These are phyloP conservation scores for Suhomyces guaymorum DNA, from an alignment of 1,139 yeast species.

Conservation along the genomic window DNA sequence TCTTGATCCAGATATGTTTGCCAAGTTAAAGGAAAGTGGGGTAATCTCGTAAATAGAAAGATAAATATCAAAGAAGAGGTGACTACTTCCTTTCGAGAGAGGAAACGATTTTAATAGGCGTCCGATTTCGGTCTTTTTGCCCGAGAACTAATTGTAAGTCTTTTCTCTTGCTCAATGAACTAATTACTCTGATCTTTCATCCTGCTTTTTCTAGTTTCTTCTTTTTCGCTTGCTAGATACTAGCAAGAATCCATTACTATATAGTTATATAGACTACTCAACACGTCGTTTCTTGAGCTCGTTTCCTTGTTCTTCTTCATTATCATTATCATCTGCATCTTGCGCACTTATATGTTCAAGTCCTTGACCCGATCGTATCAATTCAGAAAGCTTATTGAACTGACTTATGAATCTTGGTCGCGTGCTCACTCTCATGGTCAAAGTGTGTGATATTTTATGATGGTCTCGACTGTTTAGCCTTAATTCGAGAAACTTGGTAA, in stretches of 20 bases:
- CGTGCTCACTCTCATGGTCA: slow-evolving; percentile 29
- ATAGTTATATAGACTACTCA: slow-evolving; percentile 2
- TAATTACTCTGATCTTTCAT: too few species aligned
- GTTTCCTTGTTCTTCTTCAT: not conserved
- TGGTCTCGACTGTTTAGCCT: slow-evolving; percentile 22
- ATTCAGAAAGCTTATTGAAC: slow-evolving; percentile 28
- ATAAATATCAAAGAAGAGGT: not conserved
- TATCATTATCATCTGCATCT: not conserved
- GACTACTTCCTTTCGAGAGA: not conserved
- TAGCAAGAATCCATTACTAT: not conserved
- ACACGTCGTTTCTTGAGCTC: slow-evolving; percentile 3
- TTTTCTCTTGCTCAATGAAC: too few species aligned
- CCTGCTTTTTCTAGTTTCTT: too few species aligned
- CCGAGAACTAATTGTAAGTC: too few species aligned
- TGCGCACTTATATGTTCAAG: slow-evolving; percentile 16
- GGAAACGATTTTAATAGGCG: too few species aligned
- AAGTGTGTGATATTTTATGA: slow-evolving; percentile 18
- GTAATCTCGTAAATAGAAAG: slow-evolving; percentile 10
- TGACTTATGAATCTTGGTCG: slow-evolving; percentile 37
- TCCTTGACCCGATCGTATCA: slow-evolving; percentile 26
- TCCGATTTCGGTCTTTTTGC: too few species aligned
- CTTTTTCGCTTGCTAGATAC: not conserved
- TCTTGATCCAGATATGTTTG: slow-evolving; percentile 61
- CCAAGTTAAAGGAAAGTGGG: slow-evolving; percentile 54
- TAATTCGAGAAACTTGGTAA: slow-evolving; percentile 31